phyloP scores from a whole-genome alignment of 495 filamentous ascomycete species.

The Aspergillus avenaceus region DNA sequence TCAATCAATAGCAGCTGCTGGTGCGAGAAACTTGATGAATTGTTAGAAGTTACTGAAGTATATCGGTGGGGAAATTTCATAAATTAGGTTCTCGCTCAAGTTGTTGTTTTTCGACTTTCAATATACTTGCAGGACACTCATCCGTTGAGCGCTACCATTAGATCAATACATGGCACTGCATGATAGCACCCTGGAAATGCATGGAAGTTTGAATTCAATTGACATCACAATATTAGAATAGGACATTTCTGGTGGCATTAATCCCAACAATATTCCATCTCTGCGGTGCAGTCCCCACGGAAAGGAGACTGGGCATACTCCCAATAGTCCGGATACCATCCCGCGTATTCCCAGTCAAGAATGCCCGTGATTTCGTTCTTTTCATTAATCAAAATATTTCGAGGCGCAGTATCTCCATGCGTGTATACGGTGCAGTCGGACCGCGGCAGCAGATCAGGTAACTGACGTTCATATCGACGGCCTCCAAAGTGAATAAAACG shows the following conservation, averaged over 20 bases:
- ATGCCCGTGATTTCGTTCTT: conserved; percentile 31
- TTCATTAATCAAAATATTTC: conserved; percentile 38
- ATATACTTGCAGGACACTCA: no score
- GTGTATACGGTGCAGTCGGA: conserved; percentile 26
- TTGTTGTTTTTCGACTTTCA: no score
- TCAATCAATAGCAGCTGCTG: no score
- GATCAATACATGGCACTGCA: no score
- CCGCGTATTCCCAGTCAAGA: conserved; percentile 44
- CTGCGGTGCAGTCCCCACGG: conserved; percentile 26
- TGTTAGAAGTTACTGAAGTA: no score
- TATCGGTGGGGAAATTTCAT: no score
- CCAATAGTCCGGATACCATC: conserved; percentile 50
- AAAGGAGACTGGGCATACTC: conserved; percentile 41
- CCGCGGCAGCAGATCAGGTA: conserved; percentile 30
- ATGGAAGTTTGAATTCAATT: no score
- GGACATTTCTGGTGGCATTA: conserved; percentile 33
- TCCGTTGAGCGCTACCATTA: no score
- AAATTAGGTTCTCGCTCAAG: no score
- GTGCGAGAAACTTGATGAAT: no score
- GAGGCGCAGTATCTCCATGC: conserved; percentile 24
- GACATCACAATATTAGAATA: no score
- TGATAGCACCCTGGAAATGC: no score
- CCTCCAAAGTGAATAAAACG: conserved; percentile 33
- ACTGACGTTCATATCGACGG: conserved; percentile 21
- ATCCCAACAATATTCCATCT: conserved; percentile 40